Percentiles rank a stretch among this genome's conserved stretches.
Conservation (phyloP, 1,284 basidiomycete genomes). For the Sparassis latifolia region DNA sequence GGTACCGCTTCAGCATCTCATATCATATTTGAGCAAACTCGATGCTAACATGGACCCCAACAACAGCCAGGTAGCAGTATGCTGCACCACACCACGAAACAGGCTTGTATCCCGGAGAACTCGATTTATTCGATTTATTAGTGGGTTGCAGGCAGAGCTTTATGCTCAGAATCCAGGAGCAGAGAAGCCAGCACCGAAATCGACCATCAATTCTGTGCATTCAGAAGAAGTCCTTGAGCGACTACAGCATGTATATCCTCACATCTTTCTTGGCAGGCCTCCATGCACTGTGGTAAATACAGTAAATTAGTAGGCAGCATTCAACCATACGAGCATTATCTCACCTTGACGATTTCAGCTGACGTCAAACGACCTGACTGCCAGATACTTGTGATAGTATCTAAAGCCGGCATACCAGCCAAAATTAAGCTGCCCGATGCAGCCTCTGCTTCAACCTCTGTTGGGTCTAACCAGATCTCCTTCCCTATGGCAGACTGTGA, state of each 20-base stretch:
- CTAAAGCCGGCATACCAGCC: slow-evolving; percentile 87
- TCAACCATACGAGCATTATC: slow-evolving; percentile 10
- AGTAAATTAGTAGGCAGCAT: no score
- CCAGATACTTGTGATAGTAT: slow-evolving; percentile 78
- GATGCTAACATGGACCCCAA: no score
- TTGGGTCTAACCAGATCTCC: slow-evolving; percentile 75
- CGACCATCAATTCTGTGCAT: slow-evolving; percentile 8
- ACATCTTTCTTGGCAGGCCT: slow-evolving; percentile 61
- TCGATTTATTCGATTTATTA: no score
- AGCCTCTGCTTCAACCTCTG: slow-evolving; percentile 51
- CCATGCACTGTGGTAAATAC: slow-evolving; percentile 50
- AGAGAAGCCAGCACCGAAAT: no score
- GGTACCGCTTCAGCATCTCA: no score
- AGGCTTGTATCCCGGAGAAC: no score
- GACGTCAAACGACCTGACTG: slow-evolving; percentile 63
- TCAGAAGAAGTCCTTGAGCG: slow-evolving; percentile 58
- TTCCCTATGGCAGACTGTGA: slow-evolving; percentile 46
- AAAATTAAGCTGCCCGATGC: slow-evolving; percentile 64
- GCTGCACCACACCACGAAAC: no score
- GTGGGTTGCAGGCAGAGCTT: no score
- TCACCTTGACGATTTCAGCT: slow-evolving; percentile 46
- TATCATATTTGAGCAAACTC: no score
- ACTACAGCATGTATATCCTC: slow-evolving; percentile 70
- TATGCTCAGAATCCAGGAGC: no score
- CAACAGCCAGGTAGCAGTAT: no score